A percentile compares a stretch with the other conserved stretches of the same genome.
These are phyloP conservation scores for Hyaloscypha finlandica DNA, from an alignment of 495 filamentous ascomycete species.

Conservation along the genomic window DNA sequence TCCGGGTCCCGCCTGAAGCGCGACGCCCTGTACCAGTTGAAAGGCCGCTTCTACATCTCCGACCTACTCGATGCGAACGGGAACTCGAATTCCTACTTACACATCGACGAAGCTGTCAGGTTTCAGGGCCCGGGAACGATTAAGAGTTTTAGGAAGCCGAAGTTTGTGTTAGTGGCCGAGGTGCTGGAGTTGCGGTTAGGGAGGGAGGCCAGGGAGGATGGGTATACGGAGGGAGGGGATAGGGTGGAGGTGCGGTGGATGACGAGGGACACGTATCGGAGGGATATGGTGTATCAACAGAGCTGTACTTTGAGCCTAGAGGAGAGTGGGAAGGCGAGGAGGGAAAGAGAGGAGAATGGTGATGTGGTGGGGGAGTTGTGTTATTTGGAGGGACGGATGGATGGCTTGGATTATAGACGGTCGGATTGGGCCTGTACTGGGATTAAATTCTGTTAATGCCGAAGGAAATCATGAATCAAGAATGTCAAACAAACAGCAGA, in stretches of 20 bases:
- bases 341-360: conserved; percentile 1
- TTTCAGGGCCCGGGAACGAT: conserved; percentile 27
- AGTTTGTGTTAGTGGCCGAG: conserved; percentile 16
- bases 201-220: neutral
- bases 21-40: conserved; percentile 24
- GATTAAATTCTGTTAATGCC: conserved; percentile 18
- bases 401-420: conserved; percentile 13
- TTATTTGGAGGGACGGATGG: conserved; percentile 23
- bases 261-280: conserved; percentile 20
- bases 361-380: conserved; percentile 8
- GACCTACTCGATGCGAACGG: neutral
- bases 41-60: conserved; percentile 20
- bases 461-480: neutral
- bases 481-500: neutral
- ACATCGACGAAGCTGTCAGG: conserved; percentile 22
- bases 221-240: neutral
- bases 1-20: conserved; percentile 16
- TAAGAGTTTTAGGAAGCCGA: conserved; percentile 15
- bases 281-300: conserved; percentile 23
- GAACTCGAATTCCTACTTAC: conserved; percentile 16
- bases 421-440: conserved; percentile 20
- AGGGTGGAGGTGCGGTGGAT: conserved; percentile 18
- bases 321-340: neutral
- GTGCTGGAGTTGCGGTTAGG: conserved; percentile 2
- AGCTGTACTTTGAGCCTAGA: conserved; percentile 7